Percentiles rank a stretch among this genome's conserved stretches.
Evolutionary conservation across 495 filamentous ascomycete species (phyloP).

Genomic region (Aspergillus ostianus): DNA sequence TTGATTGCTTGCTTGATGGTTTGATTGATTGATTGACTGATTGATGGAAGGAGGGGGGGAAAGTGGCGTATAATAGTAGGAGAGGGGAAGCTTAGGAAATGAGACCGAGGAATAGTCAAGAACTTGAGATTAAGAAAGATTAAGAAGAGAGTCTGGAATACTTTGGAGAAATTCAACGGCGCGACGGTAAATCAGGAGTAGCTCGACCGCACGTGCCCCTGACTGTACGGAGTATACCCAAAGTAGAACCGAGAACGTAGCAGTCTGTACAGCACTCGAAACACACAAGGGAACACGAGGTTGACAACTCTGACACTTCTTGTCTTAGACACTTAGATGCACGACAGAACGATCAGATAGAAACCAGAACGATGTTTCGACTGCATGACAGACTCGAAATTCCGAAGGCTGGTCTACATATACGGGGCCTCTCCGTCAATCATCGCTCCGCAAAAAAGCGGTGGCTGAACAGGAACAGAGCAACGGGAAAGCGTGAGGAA

Average conservation of each 20-base stretch:
- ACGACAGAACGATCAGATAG: background rate
- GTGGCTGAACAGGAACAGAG: constrained; percentile 31
- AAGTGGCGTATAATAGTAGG: too few species aligned
- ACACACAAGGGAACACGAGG: background rate
- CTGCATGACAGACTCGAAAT: constrained; percentile 3
- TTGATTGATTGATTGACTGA: too few species aligned
- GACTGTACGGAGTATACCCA: too few species aligned
- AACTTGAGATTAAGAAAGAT: too few species aligned
- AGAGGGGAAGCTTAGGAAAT: too few species aligned
- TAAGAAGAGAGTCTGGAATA: too few species aligned
- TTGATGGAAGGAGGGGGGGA: too few species aligned
- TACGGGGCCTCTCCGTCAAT: background rate
- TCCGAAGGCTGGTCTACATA: constrained; percentile 21
- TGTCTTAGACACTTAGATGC: background rate
- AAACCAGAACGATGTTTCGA: background rate
- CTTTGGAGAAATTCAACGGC: too few species aligned
- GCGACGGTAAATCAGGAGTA: constrained; percentile 7
- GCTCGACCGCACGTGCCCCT: constrained; percentile 5
- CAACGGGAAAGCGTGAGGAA: constrained; percentile 1
- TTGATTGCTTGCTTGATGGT: background rate
- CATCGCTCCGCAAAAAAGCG: constrained; percentile 19
- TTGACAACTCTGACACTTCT: background rate
- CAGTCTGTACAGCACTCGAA: too few species aligned
- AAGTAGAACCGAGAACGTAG: too few species aligned
- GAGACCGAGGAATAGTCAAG: too few species aligned